Base-by-base conservation (phyloP, 225 moss, liverwort and hornwort species). In the Takakia lepidozioides region DNA sequence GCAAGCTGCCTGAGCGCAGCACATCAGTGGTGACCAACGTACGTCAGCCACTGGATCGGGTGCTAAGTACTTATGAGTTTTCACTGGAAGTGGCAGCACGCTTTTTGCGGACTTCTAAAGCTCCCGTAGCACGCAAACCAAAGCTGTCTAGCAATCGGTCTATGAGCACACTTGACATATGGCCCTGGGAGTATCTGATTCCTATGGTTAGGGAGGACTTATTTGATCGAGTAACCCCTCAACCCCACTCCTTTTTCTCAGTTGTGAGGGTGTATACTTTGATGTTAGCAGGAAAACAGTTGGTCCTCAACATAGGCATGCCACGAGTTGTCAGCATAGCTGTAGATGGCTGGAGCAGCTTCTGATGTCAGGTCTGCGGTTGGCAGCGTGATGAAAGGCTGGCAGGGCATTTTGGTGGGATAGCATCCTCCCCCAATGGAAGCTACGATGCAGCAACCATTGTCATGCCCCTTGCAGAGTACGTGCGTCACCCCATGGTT, bases 111-210 rank as follows among this genome's bases (percentile, higher is more conserved):
- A 30, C 67, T 8, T n/a, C 14, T 0, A 73, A 66, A 56, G 64
- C 64, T 2, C 1, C 69, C 1, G 60, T 63, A 29, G 11, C 61
- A 45, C 55, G 28, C 21, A 68, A 46, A 27, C 65, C 62, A 54
- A 25, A 55, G 7, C 64, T 68, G 20, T 71, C 46, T 47, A 44
- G 75, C 29, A 61, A 72, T 28, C 69, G 71, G 64, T 63, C 63
- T 49, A 68, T 78, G 64, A 82, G 72, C 69, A 82, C 82, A 19
- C 77, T 83, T 49, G 61, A 74, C 56, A 74, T 83, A 47, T 83
- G 82, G 82, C 82, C 82, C 45, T 83, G 82, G 82, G 78, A 74
- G 62, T 68, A 74, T 56, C 55, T 83, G 71, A 78, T 74, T 50
- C 82, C 82, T 54, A 64, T 83, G 49, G 69, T 83, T 73, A 73